Evolutionary conservation across 495 filamentous ascomycete genomes (phyloP), one percentile per base, ranked within the genome.

Genomic region (Physcia stellaris): DNA sequence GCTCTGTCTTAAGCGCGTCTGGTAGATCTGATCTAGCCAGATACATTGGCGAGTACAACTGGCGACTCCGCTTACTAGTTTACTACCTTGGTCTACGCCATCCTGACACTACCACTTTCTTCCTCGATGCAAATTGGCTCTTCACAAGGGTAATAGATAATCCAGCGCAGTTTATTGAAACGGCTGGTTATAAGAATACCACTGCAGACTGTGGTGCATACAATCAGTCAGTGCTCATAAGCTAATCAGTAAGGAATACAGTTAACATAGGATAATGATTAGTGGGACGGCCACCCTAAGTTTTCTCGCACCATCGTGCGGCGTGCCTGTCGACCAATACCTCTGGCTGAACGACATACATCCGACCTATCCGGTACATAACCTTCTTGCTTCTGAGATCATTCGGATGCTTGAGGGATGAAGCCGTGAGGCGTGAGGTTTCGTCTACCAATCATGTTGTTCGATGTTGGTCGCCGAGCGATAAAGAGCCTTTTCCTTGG

Each of bases 331-430:
- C 2, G 63, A 77, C 37, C 52, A 77, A 42, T 80, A 77, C 48
- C 72, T 79, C 44, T 78, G 73, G 75, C 52, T 78, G 13, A 77
- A 77, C 42, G 60, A 48, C 28, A 49, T 80, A 37, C 75, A 80
- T 43, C 75, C 75, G 4, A 77, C 72, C 1, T 71, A 60, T 47
- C 60, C 70, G 0, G 67, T 77, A 34, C 71, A 77, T 39, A 69
- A 71, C 41, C 63, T 65, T 6, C 57, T 73, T 21, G 75, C 72
- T 3, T 43, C 64, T 31, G 55, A 59, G 27, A 56, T 77, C 4
- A 66, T 61, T 10, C 55, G 60, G 34, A 55, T 62, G 12, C 46
- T 73, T 34, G 39, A 35, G 5, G 51, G 40, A 10, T 55, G 55
- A 31, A 10, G 9, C 40, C 16, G 18, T 39, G 33, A 15, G 15